phyloP scores from a whole-genome alignment of 306 rosid species.

The Macrotyloma uniflorum region DNA sequence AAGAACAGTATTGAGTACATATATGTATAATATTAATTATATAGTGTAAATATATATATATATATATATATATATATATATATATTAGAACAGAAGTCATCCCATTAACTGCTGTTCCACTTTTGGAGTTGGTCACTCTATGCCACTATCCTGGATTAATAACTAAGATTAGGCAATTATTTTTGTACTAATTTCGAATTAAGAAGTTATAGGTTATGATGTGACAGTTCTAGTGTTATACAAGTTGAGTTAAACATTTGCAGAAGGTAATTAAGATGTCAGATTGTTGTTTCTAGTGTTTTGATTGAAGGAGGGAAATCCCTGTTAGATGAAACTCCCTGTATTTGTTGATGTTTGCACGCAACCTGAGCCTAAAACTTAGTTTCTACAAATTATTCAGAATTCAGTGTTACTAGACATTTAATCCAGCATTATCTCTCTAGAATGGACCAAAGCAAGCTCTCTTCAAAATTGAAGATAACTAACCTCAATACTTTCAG shows the following conservation, averaged over 20 bases:
- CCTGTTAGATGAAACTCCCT: neutral
- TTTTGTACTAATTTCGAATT: neutral
- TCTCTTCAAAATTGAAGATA: conserved; percentile 32
- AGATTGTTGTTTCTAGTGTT: neutral
- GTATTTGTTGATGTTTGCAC: neutral
- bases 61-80: too few species aligned
- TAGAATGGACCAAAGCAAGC: conserved; percentile 38
- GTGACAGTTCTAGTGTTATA: neutral
- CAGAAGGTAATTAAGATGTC: neutral
- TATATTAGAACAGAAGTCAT: neutral
- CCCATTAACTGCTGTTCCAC: neutral
- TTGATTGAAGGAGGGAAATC: neutral
- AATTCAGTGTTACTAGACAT: conserved; percentile 18
- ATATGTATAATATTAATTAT: too few species aligned
- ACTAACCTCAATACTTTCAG: conserved; percentile 96
- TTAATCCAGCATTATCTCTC: conserved; percentile 27
- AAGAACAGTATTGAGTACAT: neutral
- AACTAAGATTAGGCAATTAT: neutral
- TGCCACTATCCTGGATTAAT: neutral
- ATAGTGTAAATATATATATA: too few species aligned
- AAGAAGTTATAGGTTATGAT: neutral
- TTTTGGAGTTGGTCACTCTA: neutral
- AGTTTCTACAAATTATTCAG: neutral
- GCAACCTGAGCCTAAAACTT: neutral
- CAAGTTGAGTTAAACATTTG: neutral